phyloP scores from a whole-genome alignment of 768 basidiomycete genomes.

The Boletus rubescentipes region DNA sequence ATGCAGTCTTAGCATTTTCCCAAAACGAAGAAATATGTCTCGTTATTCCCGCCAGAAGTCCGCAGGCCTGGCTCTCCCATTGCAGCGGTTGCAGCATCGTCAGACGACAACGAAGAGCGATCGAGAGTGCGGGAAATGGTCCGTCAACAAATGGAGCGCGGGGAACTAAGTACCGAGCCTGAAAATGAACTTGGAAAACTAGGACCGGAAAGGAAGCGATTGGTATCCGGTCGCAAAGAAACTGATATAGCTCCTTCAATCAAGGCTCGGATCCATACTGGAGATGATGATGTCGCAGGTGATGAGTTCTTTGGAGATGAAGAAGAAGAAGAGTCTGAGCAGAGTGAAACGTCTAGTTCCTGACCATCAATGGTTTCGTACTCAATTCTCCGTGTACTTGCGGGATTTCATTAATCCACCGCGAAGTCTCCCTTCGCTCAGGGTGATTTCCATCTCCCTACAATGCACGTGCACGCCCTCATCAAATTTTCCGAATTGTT shows the following conservation, averaged over 20 bases:
- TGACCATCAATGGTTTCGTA: not conserved
- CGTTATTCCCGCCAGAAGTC: slow-evolving; percentile 77
- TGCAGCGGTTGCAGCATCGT: slow-evolving; percentile 5
- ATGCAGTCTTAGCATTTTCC: slow-evolving; percentile 67
- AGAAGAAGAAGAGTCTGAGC: slow-evolving; percentile 16
- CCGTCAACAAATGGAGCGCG: slow-evolving; percentile 55
- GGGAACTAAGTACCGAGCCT: slow-evolving; percentile 59
- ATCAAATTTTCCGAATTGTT: no score
- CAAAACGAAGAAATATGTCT: slow-evolving; percentile 84
- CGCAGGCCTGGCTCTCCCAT: slow-evolving; percentile 19
- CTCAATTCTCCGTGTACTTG: slow-evolving; percentile 57
- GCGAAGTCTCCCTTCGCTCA: no score
- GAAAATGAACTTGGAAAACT: slow-evolving; percentile 41
- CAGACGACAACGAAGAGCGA: slow-evolving; percentile 46
- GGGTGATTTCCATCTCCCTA: no score
- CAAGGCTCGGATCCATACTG: not conserved
- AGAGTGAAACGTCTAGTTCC: slow-evolving; percentile 16
- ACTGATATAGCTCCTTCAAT: not conserved
- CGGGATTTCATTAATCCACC: slow-evolving; percentile 53
- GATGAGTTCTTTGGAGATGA: slow-evolving; percentile 34
- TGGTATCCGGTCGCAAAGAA: not conserved
- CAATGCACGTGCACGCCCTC: no score
- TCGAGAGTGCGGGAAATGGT: slow-evolving; percentile 62
- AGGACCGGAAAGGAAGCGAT: slow-evolving; percentile 6
- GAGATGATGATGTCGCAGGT: slow-evolving; percentile 17